phyloP scores from a whole-genome alignment of 495 filamentous ascomycete species.

The Penicillium lagena region DNA sequence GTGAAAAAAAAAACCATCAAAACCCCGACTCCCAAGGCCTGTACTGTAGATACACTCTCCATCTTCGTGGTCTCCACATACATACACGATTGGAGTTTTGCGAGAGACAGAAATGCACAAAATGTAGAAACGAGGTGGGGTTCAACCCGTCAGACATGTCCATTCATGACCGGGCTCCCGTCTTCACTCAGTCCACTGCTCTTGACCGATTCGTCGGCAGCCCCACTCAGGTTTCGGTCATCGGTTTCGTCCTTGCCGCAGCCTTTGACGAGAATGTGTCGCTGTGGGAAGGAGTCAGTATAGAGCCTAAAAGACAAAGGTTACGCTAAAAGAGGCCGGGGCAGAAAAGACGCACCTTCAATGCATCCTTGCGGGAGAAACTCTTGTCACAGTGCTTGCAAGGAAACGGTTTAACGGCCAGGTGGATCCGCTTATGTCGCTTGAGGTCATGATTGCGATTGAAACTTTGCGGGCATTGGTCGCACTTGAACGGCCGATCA shows the following conservation, averaged over 20 bases:
- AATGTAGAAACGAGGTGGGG: not conserved
- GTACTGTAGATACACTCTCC: slow-evolving; percentile 9
- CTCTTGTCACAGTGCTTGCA: slow-evolving; percentile 92
- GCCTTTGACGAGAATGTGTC: slow-evolving; percentile 90
- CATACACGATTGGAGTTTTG: slow-evolving; percentile 4
- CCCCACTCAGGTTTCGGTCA: slow-evolving; percentile 2
- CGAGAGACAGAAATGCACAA: not conserved
- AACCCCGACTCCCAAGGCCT: slow-evolving; percentile 13
- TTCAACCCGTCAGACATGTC: slow-evolving; percentile 3
- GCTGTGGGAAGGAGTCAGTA: slow-evolving; percentile 41
- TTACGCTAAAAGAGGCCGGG: not conserved
- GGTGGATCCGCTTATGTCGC: slow-evolving; percentile 88
- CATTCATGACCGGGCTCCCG: slow-evolving; percentile 17
- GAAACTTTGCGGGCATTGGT: slow-evolving; percentile 86
- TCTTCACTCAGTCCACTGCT: slow-evolving; percentile 19
- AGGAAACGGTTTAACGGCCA: slow-evolving; percentile 93
- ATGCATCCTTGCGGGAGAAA: slow-evolving; percentile 92
- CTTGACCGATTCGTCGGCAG: slow-evolving; percentile 8
- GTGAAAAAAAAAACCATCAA: slow-evolving; percentile 9
- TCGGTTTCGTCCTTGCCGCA: slow-evolving; percentile 56
- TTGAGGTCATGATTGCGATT: slow-evolving; percentile 97
- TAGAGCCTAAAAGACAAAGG: slow-evolving; percentile 1
- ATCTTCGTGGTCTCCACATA: slow-evolving; percentile 3
- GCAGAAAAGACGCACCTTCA: slow-evolving; percentile 63
- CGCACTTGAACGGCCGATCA: slow-evolving; percentile 92